phyloP scores from a whole-genome alignment of 2,329 filamentous ascomycete genomes.

The Nakataea oryzae region DNA sequence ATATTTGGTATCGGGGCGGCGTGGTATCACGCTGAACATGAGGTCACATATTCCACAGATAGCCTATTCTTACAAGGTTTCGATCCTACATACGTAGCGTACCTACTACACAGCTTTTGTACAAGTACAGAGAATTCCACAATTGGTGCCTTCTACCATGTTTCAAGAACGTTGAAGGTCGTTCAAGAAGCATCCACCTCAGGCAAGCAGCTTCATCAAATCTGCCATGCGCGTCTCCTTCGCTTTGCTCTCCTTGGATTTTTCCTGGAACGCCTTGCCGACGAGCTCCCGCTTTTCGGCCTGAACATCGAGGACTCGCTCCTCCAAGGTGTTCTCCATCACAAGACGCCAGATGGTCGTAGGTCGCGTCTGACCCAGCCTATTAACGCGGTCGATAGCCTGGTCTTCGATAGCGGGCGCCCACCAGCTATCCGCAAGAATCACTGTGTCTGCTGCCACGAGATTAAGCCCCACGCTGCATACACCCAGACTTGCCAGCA shows the following conservation, averaged over 20 bases:
- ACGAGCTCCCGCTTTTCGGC: conserved; percentile 69
- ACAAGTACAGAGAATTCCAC: too few species aligned
- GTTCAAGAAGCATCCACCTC: too few species aligned
- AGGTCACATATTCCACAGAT: too few species aligned
- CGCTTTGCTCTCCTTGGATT: conserved; percentile 41
- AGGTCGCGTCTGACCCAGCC: conserved; percentile 69
- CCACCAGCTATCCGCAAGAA: conserved; percentile 66
- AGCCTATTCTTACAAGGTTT: too few species aligned
- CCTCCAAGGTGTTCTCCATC: conserved; percentile 72
- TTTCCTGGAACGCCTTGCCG: conserved; percentile 70
- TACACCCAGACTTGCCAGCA: conserved; percentile 74
- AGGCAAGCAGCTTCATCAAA: conserved; percentile 34
- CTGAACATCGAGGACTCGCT: conserved; percentile 70
- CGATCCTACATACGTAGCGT: too few species aligned
- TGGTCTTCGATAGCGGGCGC: conserved; percentile 59
- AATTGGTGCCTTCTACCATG: too few species aligned
- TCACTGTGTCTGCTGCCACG: conserved; percentile 75
- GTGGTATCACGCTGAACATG: too few species aligned
- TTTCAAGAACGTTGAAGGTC: too few species aligned
- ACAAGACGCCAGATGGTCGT: conserved; percentile 75
- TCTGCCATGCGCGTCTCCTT: conserved; percentile 49
- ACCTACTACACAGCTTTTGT: too few species aligned
- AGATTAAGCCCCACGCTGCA: conserved; percentile 82
- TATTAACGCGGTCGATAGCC: conserved; percentile 78
- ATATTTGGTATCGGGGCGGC: too few species aligned